Base-by-base conservation (phyloP, 2,329 filamentous ascomycete species). In the Verticillium isaacii region DNA sequence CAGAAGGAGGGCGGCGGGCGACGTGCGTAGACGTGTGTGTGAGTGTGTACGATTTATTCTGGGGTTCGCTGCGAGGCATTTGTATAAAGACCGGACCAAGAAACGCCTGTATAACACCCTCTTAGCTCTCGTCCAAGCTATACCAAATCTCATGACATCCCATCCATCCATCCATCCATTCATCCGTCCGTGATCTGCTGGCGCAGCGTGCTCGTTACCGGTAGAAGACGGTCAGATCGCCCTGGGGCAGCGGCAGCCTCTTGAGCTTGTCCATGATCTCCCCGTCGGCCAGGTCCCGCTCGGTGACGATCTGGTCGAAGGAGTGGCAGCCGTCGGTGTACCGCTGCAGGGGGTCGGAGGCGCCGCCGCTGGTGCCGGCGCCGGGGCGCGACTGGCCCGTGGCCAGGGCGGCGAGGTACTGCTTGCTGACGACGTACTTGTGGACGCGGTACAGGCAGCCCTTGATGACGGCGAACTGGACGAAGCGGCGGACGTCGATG, bases 381-480 rank as follows among this genome's bases (percentile, higher is more conserved):
- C 69, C 62, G 1, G 78, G 75, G 29, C 74, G 71, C 45, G 79
- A 80, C 69, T 83, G 78, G 1, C 84, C 85, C 45, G 82, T 82
- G 1, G 84, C 85, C 60, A 87, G 71, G 2, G 78, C 77, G 8
- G 82, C 79, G 25, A 89, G 75, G 67, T 87, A 85, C 71, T 86
- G 83, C 69, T 86, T 86, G 4, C 84, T 87, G 1, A 96, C 85
- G 32, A 92, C 90, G 72, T 96, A 96, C 73, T 95, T 96, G 77
- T 98, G 92, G 50, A 97, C 89, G 37, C 95, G 87, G 75, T 97
- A 97, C 29, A 99, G 78, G 67, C 96, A 91, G 17, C 94, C 93
- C 77, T 98, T 98, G 74, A 98, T 96, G 63, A 97, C 85, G 62
- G 94, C 95, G 70, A 98, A 99, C 63, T 96, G 96, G 65, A 98